Conservation (phyloP, 306 rosid genomes). For the Alnus rubra region DNA sequence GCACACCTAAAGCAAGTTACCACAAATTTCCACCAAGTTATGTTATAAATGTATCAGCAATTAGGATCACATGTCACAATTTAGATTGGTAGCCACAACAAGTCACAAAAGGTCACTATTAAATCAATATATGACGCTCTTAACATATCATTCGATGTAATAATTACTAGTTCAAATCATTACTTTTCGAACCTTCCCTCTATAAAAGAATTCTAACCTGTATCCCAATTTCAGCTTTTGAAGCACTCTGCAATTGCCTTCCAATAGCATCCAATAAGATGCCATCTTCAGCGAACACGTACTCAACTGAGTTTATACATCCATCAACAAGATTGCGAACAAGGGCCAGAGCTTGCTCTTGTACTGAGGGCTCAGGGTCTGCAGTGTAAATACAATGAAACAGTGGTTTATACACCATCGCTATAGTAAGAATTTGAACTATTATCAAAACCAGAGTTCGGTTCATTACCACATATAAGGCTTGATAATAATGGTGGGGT, state of each 20-base stretch:
- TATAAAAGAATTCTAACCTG: conserved; percentile 63
- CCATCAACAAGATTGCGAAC: conserved; percentile 92
- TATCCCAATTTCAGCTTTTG: conserved; percentile 65
- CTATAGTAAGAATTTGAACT: conserved; percentile 13
- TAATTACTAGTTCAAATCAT: conserved; percentile 28
- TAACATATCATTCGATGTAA: background rate
- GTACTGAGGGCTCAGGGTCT: conserved; percentile 88
- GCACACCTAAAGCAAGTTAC: conserved; percentile 11
- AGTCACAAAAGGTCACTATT: background rate
- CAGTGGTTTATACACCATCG: conserved; percentile 12
- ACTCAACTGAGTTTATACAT: conserved; percentile 59
- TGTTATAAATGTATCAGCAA: background rate
- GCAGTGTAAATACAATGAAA: conserved; percentile 37
- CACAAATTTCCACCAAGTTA: conserved; percentile 2
- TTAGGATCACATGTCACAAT: background rate
- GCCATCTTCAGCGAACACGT: conserved; percentile 71
- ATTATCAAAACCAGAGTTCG: conserved; percentile 17
- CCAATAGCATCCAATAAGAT: conserved; percentile 73
- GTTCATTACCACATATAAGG: conserved; percentile 72
- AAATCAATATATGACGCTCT: conserved; percentile 6
- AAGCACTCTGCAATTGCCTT: conserved; percentile 63
- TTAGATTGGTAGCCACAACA: background rate
- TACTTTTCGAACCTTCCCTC: conserved; percentile 1
- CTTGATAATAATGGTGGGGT: conserved; percentile 70
- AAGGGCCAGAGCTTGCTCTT: conserved; percentile 83